Evolutionary conservation across 345 rosid genomes (phyloP), one percentile per base, ranked within the genome.

Genomic region (Citrus cavaleriei): DNA sequence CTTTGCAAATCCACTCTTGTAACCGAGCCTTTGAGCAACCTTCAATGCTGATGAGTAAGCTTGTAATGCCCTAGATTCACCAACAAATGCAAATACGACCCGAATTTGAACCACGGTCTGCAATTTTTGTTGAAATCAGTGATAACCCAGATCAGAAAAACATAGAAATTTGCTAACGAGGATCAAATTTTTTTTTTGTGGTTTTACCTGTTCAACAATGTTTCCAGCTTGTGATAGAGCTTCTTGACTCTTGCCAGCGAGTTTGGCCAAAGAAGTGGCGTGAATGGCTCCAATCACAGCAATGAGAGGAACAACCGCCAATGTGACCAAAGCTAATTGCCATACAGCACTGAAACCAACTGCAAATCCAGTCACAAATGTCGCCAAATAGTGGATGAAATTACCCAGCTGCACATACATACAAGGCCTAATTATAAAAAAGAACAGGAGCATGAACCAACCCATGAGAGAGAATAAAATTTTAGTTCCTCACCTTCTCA

Each of bases 271-370:
- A 70, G 98, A 86, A 49, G 89, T 91, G 61, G 95, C 84, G 85
- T 93, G 95, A 73, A 94, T 86, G 13, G 88, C 98, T 82, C 94
- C 99, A 76, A 96, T 96, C 34, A 94, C 93, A 77, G 97, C 98
- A 49, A 96, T 96, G 79, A 96, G 90, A 64, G 99, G 98, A 84
- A 94, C 99, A 51, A 94, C 99, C 62, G 98, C 99, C 4, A 96
- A 90, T 13, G 99, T 96, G 59, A 93, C 99, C 61, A 96, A 86
- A 7, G 98, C 98, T 24, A 96, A 78, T 77, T 96, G 99, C 99
- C 99, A 96, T 51, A 92, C 97, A 57, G 99, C 99, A 19, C 98
- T 94, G 87, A 96, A 96, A 77, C 99, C 99, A 58, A 96, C 97
- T 62, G 89, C 90, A 85, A 96, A 96, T 80, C 99, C 99, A 40